Base-by-base conservation (phyloP, 352 stramenopile species). In the Phytopythium sindhum region DNA sequence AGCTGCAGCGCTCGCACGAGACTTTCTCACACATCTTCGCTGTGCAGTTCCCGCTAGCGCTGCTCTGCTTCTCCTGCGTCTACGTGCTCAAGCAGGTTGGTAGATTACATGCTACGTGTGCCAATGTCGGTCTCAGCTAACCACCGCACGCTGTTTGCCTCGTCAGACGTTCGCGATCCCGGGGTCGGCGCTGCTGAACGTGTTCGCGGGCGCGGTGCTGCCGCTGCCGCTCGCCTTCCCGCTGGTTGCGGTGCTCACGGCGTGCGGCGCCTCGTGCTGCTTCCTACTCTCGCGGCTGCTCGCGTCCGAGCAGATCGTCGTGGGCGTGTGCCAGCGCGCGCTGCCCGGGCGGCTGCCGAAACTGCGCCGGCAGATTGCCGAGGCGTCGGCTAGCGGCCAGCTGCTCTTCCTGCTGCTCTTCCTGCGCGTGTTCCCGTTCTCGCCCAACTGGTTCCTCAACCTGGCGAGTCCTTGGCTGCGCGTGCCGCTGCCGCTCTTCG, bases 371-470 rank as follows among this genome's bases (percentile, higher is more conserved):
- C 74, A 87, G 64, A 86, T 93, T 31, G 78, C 88, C 14, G 59
- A 74, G 6, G 83, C 83, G 29, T 70, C 69, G 24, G 63, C 73
- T 6, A 72, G 74, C 28, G 73, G 76, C 4, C 71, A 82, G 26
- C 61, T 95, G 37, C 69, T 80, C 0, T 93, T 78, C 61, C 52
- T 91, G 64, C 66, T 94, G 63, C 70, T 92, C 9, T 92, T 90
- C 61, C 61, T 95, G 63, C 75, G 86, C 28, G 75, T 95, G 28
- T 92, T 95, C 57, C 86, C 86, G 7, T 91, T 92, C 67, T 88
- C 84, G 56, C 84, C 86, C 39, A 93, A 95, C 62, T 95, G 86
- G 86, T 86, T 95, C 60, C 72, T 93, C 41, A 95, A 95, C 67
- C 68, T 92, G 51, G 75, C 84, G 24, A 90, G 82, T 74, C 84